Base-by-base conservation (phyloP, 805 yeast genomes). In the Wickerhamomyces kurtzmanii region DNA sequence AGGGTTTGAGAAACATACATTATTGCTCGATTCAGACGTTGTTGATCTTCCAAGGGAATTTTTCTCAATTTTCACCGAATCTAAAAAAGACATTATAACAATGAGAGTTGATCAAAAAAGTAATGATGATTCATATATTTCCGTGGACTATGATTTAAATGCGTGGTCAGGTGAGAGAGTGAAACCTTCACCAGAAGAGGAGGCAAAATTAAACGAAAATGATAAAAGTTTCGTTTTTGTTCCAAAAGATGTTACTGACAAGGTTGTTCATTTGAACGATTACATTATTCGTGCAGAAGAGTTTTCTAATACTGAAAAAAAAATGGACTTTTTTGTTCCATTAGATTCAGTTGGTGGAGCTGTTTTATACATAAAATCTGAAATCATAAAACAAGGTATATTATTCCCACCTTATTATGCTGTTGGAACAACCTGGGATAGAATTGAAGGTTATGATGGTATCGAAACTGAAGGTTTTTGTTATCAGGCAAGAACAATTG, bases 281-380 rank as follows among this genome's bases (percentile, higher is more conserved):
- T n/a, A n/a, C n/a, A n/a, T n/a, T n/a, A n/a, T n/a, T n/a, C n/a
- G n/a, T n/a, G n/a, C n/a, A n/a, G n/a, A n/a, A n/a, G n/a, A n/a
- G n/a, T n/a, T n/a, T n/a, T n/a, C n/a, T n/a, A n/a, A n/a, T n/a
- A n/a, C n/a, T n/a, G n/a, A n/a, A n/a, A n/a, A n/a, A n/a, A n/a
- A n/a, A n/a, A n/a, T n/a, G n/a, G n/a, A n/a, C n/a, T n/a, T n/a
- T n/a, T n/a, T n/a, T n/a, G n/a, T n/a, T 18, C 39, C 39, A 20
- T 20, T 66, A 9, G 68, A 60, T 34, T 62, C 73, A 3, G 73
- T 68, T 8, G 73, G 74, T 7, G 71, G 73, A 6, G 70, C 70
- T 2, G 54, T 67, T 3, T 47, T 68, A n/a, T 67, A 61, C 36
- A 55, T 52, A 5, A 62, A 59, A 32, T 47, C 64, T n/a, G 34